Base-by-base conservation (phyloP, 1,284 basidiomycete genomes). In the Macrocystidia cucumis region DNA sequence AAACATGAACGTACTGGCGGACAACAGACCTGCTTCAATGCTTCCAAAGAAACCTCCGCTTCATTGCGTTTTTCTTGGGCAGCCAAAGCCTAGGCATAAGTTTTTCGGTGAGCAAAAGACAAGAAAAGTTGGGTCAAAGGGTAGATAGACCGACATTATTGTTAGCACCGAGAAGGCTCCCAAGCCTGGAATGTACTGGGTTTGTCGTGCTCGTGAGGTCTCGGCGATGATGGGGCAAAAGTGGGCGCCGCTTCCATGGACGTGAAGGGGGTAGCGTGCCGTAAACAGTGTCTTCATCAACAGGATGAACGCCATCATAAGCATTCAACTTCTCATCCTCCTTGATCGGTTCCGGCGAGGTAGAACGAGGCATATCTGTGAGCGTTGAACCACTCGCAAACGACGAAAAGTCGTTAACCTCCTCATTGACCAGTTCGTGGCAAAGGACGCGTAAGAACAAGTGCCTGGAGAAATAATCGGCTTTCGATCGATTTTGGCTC, bases 391-490 rank as follows among this genome's bases (percentile, higher is more conserved):
- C 33, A 37, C 32, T 18, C 25, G 34, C 31, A 22, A 39, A 35
- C 9, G 38, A 25, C 13, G 39, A 39, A 29, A 52, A 44, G 24
- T 48, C 40, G 12, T 48, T 37, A 4, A 60, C 57, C 9, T 55
- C 53, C 4, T 59, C 50, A 5, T 52, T 49, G 7, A 47, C 55
- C 20, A 79, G 59, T 21, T 71, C 64, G 45, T 84, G 80, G 39
- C 70, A 71, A 16, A 83, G 60, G 12, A 81, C 55, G 12, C 74
- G 72, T n/a, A 83, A 55, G 55, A 84, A 84, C 14, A 83, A 62
- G 46, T 84, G 81, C 34, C 69, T 64, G 2, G 52, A 45, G 54
- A 78, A 84, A 51, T 83, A 86, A 49, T 84, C 79, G 4, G 70
- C 72, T 53, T 84, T 84, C 3, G 76, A 79, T 23, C 76, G 70